These are phyloP conservation scores for Echinosophora koreensis DNA, from an alignment of 306 rosid genomes.

Conservation along the genomic window DNA sequence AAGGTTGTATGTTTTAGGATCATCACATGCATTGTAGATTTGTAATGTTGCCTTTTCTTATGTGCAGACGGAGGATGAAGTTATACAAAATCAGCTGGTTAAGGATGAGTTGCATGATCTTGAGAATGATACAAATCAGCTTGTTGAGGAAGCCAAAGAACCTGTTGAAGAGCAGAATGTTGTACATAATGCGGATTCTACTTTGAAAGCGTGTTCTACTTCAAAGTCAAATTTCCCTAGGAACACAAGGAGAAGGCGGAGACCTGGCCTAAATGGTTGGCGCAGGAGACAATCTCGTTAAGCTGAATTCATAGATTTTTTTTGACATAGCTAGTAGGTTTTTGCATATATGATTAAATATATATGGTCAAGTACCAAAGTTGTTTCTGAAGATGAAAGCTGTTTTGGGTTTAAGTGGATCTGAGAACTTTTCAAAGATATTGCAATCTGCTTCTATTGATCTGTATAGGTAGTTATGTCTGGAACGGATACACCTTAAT, in stretches of 20 bases:
- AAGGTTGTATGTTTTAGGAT: constrained; percentile 36
- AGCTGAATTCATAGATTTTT: constrained; percentile 37
- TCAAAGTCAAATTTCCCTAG: constrained; percentile 52
- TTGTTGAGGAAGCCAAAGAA: constrained; percentile 46
- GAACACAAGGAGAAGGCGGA: constrained; percentile 62
- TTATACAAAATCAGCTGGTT: constrained; percentile 54
- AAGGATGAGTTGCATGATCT: constrained; percentile 63
- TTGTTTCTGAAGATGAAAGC: neutral
- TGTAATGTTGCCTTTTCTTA: constrained; percentile 41
- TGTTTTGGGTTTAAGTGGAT: neutral
- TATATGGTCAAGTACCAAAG: neutral
- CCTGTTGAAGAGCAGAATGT: constrained; percentile 57
- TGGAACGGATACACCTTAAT: too few relatives aligned
- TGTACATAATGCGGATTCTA: constrained; percentile 34
- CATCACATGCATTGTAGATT: constrained; percentile 1
- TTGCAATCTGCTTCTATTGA: constrained; percentile 30
- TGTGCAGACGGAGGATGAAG: constrained; percentile 54
- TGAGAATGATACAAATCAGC: constrained; percentile 53
- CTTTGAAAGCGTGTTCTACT: constrained; percentile 49
- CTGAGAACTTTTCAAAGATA: constrained; percentile 7
- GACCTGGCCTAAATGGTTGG: constrained; percentile 48
- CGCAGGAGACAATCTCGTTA: constrained; percentile 35
- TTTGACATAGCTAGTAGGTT: neutral
- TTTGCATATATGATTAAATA: neutral
- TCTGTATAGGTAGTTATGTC: constrained; percentile 49